Percentiles rank a stretch among this genome's conserved stretches.
Evolutionary conservation across 2,329 filamentous ascomycete species (phyloP).

Genomic region (Leptoxyphium fumago): DNA sequence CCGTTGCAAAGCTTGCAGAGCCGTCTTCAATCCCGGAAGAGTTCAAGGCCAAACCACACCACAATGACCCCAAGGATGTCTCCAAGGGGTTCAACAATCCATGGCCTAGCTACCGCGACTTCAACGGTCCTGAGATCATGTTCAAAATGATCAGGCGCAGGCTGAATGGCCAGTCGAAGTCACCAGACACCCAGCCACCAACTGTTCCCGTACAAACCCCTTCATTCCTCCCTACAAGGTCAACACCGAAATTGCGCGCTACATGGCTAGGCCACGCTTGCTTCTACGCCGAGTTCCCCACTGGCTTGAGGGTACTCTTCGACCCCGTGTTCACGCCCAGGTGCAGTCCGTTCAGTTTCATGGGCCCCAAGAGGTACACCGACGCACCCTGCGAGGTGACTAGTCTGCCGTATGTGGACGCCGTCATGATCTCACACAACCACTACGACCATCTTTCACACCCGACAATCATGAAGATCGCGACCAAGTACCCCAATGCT

Average conservation of each 20-base stretch:
- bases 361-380: conserved; percentile 67
- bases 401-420: conserved; percentile 64
- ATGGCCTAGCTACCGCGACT: conserved; percentile 38
- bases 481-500: conserved; percentile 55
- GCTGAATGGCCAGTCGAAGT: conserved; percentile 33
- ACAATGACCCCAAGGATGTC: conserved; percentile 29
- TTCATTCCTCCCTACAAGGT: conserved; percentile 48
- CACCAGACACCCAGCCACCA: conserved; percentile 48
- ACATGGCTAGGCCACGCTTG: conserved; percentile 95
- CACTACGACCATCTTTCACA: conserved; percentile 89
- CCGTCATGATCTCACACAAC: conserved; percentile 67
- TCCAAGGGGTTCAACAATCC: conserved; percentile 41
- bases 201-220: conserved; percentile 55
- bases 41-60: conserved; percentile 33
- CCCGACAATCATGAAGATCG: conserved; percentile 56
- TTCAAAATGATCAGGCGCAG: conserved; percentile 28
- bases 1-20: conserved; percentile 24
- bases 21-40: conserved; percentile 28
- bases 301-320: conserved; percentile 75
- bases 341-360: conserved; percentile 59
- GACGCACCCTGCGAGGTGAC: conserved; percentile 58
- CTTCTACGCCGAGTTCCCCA: conserved; percentile 81
- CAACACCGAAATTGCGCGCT: conserved; percentile 48
- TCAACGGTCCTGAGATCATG: conserved; percentile 20
- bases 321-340: conserved; percentile 86